Base-by-base conservation (phyloP, 192 early-diverging fungal species). In the Mortierella alpina region DNA sequence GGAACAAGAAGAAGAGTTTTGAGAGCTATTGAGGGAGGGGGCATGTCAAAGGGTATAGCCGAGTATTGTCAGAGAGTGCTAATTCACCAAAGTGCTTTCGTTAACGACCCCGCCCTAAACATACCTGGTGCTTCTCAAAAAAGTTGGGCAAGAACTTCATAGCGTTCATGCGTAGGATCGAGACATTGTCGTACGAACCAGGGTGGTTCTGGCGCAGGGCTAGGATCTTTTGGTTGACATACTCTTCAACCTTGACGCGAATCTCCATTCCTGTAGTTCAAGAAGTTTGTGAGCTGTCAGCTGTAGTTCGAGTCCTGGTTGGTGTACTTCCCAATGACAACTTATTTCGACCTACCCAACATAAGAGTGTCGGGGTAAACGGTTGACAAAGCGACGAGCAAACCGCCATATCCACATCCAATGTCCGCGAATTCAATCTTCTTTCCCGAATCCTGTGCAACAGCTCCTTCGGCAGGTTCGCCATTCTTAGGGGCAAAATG, bases 121-220 rank as follows among this genome's bases (percentile, higher is more conserved):
- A 31, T 70, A 93, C 92, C 90, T 98, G 96, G 39, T 90, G 94
- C 87, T 97, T 96, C 73, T 91, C 87, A 76, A 99, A 99, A 86
- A 99, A 98, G 89, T 98, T 99, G 59, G 96, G 96, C 82, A 95
- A 76, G 77, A 96, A 99, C 84, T 99, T 99, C 95, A 97, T 97
- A 50, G 97, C 97, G 85, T 99, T 99, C 90, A 98, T 98, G 22
- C 97, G 92, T 87, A 97, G 93, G 50, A 98, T 95, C 0, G 96
- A 95, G 20, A 98, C 93, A 83, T 99, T 99, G 72, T 99, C 95
- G 82, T 97, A 99, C 45, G 91, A 89, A 57, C 89, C 93, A 42
- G 92, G 86, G 20, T 94, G 84, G 72, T 93, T 89, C 12, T 64
- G 72, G 41, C 95, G 91, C 49, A 96, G 84, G 12, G 96, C 98